Evolutionary conservation across 2,329 filamentous ascomycete species (phyloP).

Genomic region (Microsporum canis): DNA sequence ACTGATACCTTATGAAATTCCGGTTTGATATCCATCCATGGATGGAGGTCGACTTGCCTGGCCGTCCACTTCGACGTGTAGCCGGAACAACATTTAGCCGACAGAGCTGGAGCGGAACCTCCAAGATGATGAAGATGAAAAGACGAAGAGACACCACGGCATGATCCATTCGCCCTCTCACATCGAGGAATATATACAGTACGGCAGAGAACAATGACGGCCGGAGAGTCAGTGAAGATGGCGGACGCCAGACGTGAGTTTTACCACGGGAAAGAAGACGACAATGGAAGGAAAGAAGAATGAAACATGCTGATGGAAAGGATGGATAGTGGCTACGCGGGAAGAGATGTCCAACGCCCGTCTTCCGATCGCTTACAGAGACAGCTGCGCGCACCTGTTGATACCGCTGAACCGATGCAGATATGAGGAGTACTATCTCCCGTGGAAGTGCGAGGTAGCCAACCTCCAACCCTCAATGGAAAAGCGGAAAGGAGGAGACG

Average conservation of each 20-base stretch:
- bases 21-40: too few species aligned
- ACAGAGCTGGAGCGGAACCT: too few species aligned
- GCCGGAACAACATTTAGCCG: background rate
- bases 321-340: slow-evolving; percentile 49
- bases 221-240: slow-evolving; percentile 3
- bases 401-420: slow-evolving; percentile 96
- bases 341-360: slow-evolving; percentile 89
- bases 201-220: slow-evolving; percentile 6
- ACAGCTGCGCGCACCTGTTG: slow-evolving; percentile 87
- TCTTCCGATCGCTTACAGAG: slow-evolving; percentile 81
- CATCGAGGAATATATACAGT: background rate
- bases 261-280: background rate
- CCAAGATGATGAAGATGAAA: background rate
- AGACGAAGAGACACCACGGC: background rate
- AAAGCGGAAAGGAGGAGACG: background rate
- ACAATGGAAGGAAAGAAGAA: background rate
- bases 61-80: background rate
- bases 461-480: background rate
- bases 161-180: background rate
- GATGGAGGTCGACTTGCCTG: too few species aligned
- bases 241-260: slow-evolving; percentile 13
- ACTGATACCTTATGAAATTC: too few species aligned
- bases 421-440: slow-evolving; percentile 79
- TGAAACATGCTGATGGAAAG: background rate
- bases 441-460: slow-evolving; percentile 90